A percentile compares a stretch with the other conserved stretches of the same genome.
phyloP scores from a whole-genome alignment of 148 eudicot species.

The Amaranthus cruentus region DNA sequence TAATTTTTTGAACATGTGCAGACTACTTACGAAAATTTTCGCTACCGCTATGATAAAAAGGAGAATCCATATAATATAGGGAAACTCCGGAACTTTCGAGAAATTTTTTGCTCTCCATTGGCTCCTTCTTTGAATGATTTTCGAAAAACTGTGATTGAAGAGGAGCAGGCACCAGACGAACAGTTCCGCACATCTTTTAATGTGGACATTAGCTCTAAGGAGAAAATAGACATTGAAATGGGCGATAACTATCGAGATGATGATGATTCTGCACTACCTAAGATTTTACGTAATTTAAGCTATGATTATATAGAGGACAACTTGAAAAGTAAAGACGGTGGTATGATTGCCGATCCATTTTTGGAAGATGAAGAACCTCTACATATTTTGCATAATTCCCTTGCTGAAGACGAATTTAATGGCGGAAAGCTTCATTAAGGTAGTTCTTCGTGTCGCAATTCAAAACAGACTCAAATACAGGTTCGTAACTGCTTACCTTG shows the following conservation, averaged over 20 bases:
- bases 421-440: conserved; percentile 33
- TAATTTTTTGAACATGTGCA: conserved; percentile 29
- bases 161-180: conserved; percentile 33
- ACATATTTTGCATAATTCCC: conserved; percentile 30
- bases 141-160: conserved; percentile 49
- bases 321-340: conserved; percentile 40
- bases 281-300: conserved; percentile 68
- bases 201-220: conserved; percentile 51
- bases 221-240: conserved; percentile 75
- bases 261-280: conserved; percentile 57
- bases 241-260: conserved; percentile 39
- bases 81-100: conserved; percentile 43
- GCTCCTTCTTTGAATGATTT: conserved; percentile 62
- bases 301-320: conserved; percentile 59
- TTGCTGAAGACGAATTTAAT: conserved; percentile 39
- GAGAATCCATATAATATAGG: conserved; percentile 79
- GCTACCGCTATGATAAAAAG: conserved; percentile 75
- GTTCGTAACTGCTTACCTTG: conserved; percentile 12
- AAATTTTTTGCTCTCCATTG: conserved; percentile 55
- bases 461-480: conserved; percentile 29
- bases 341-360: conserved; percentile 33
- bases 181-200: conserved; percentile 26
- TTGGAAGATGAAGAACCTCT: conserved; percentile 34
- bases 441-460: conserved; percentile 16
- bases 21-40: conserved; percentile 95